Evolutionary conservation across 2,329 filamentous ascomycete species (phyloP).

Genomic region (Spiromastix sp.): DNA sequence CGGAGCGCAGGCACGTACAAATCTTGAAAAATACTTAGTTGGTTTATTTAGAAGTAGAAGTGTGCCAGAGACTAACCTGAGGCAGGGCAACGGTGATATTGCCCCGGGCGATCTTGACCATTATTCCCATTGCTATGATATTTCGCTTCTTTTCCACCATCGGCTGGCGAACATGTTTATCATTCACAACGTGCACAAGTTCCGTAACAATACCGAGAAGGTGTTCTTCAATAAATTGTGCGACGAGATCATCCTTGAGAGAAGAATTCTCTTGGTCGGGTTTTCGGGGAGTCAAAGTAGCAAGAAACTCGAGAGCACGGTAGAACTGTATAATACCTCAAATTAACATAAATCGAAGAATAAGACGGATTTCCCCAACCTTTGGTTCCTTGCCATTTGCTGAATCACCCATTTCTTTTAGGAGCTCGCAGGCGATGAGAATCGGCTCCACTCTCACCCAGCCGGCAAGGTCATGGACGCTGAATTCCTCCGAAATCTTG

Average conservation of each 20-base stretch:
- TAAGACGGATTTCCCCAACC: too few relatives aligned
- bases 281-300: conserved; percentile 42
- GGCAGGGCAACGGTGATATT: conserved; percentile 72
- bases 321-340: conserved; percentile 29
- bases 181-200: conserved; percentile 69
- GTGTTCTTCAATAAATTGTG: conserved; percentile 69
- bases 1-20: conserved; percentile 81
- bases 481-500: conserved; percentile 60
- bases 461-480: conserved; percentile 53
- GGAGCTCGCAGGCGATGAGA: conserved; percentile 64
- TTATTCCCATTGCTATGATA: conserved; percentile 75
- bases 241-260: conserved; percentile 49
- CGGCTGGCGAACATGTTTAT: conserved; percentile 46
- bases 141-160: conserved; percentile 63
- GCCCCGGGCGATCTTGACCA: conserved; percentile 65
- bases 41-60: conserved; percentile 3
- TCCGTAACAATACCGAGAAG: conserved; percentile 78
- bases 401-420: conserved; percentile 69
- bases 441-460: conserved; percentile 68
- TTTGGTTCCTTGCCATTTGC: conserved; percentile 39
- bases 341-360: too few relatives aligned
- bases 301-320: conserved; percentile 41
- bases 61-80: conserved; percentile 48
- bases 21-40: conserved; percentile 46
- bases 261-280: conserved; percentile 34